These are phyloP conservation scores for Exophiala phaeomuriformis DNA, from an alignment of 2,329 filamentous ascomycete species.

Conservation along the genomic window DNA sequence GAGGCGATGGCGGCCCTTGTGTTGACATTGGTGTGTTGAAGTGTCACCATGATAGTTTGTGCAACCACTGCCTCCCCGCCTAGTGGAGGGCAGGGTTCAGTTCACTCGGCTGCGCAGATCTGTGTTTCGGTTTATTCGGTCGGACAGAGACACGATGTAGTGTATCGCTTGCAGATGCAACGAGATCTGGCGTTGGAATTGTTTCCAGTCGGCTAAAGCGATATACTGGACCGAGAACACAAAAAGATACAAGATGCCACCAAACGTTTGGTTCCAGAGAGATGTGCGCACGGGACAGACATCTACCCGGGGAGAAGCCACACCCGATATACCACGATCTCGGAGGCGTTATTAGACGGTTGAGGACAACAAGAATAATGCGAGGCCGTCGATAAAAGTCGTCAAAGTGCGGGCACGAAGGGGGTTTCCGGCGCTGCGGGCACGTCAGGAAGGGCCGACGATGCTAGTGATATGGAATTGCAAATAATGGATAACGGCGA, in stretches of 20 bases:
- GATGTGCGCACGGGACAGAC: neutral
- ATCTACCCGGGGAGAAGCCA: neutral
- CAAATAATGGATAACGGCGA: neutral
- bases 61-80: constrained; percentile 9
- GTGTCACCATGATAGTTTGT: constrained; percentile 17
- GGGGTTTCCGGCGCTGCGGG: neutral
- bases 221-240: too few species aligned
- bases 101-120: neutral
- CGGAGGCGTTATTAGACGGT: neutral
- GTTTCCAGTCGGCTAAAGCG: too few species aligned
- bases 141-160: neutral
- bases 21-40: constrained; percentile 13
- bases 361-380: neutral
- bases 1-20: constrained; percentile 7
- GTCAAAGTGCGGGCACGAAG: neutral
- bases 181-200: too few species aligned
- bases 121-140: constrained; percentile 1
- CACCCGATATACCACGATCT: neutral
- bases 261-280: neutral
- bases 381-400: neutral
- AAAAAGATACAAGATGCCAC: too few species aligned
- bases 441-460: constrained; percentile 1
- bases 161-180: neutral
- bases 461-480: constrained; percentile 1
- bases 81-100: neutral